These are phyloP conservation scores for Trichosporon coremiiforme DNA, from an alignment of 1,284 basidiomycete genomes.

Conservation along the genomic window DNA sequence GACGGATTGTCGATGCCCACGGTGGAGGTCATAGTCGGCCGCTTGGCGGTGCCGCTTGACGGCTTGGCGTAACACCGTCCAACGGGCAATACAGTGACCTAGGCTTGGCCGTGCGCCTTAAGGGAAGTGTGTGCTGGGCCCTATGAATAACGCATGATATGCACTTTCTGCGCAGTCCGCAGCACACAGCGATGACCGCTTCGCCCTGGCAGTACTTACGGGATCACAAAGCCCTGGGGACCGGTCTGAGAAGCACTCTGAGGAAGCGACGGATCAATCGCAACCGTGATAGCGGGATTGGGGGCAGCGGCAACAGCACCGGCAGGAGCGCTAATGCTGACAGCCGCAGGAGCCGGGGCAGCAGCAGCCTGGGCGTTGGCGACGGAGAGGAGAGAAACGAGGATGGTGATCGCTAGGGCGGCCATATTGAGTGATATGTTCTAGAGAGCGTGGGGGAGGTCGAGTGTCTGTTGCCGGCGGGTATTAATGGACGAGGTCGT, in stretches of 20 bases:
- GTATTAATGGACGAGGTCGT: neutral
- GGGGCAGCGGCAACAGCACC: slow-evolving; percentile 22
- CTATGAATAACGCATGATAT: neutral
- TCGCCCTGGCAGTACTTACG: slow-evolving; percentile 42
- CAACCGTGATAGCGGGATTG: slow-evolving; percentile 14
- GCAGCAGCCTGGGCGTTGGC: slow-evolving; percentile 28
- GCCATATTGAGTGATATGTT: slow-evolving; percentile 30
- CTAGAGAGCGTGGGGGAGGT: slow-evolving; percentile 6
- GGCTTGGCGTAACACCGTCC: neutral
- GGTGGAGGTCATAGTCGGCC: neutral
- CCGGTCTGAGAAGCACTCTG: slow-evolving; percentile 38
- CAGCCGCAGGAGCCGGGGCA: slow-evolving; percentile 20
- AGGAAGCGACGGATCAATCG: slow-evolving; percentile 40
- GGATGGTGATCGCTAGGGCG: slow-evolving; percentile 26
- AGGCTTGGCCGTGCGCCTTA: neutral
- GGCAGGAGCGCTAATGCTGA: slow-evolving; percentile 11
- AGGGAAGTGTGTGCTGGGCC: neutral
- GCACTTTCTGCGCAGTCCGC: neutral
- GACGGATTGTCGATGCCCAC: neutral
- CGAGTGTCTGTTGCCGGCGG: neutral
- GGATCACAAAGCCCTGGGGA: slow-evolving; percentile 45
- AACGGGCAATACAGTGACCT: neutral
- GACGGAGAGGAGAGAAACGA: slow-evolving; percentile 33
- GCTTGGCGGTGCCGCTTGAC: neutral
- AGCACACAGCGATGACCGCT: neutral